Conservation (phyloP, 2,329 filamentous ascomycete species). For the Chaetomium sp. region DNA sequence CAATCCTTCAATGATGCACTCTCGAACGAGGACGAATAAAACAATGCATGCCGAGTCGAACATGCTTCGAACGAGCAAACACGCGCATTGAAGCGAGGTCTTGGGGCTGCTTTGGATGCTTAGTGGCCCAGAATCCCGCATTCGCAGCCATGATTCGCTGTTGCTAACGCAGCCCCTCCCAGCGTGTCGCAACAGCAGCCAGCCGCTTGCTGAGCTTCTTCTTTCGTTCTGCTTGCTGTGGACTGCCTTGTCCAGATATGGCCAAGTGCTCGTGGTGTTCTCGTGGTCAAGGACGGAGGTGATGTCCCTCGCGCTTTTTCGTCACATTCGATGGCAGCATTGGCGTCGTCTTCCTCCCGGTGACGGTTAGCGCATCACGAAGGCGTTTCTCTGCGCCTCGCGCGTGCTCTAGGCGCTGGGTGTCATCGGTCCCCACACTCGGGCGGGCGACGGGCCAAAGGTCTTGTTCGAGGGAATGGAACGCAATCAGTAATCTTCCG, state of each 20-base stretch:
- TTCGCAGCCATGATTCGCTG: too few relatives aligned
- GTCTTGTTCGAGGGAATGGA: slow-evolving; percentile 7
- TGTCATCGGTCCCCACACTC: slow-evolving; percentile 10
- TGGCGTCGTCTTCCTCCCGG: slow-evolving; percentile 3
- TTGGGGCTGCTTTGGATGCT: too few relatives aligned
- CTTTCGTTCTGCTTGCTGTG: slow-evolving; percentile 6
- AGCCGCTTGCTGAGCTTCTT: neutral
- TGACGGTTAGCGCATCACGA: neutral
- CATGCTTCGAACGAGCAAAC: too few relatives aligned
- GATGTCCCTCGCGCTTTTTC: slow-evolving; percentile 10
- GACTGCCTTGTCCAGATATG: slow-evolving; percentile 8
- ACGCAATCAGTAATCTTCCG: slow-evolving; percentile 13
- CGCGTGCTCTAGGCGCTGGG: neutral
- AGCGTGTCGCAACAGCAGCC: too few relatives aligned
- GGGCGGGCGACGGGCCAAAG: neutral
- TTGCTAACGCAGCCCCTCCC: too few relatives aligned
- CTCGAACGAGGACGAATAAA: too few relatives aligned
- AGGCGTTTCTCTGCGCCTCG: slow-evolving; percentile 1
- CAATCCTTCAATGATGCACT: too few relatives aligned
- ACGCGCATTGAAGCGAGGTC: too few relatives aligned
- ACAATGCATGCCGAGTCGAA: too few relatives aligned
- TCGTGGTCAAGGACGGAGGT: neutral
- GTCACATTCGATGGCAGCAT: neutral
- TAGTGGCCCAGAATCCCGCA: too few relatives aligned
- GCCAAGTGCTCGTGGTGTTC: slow-evolving; percentile 12